Evolutionary conservation across 2,329 filamentous ascomycete species (phyloP).

Genomic region (Drechslerella coelobrocha): DNA sequence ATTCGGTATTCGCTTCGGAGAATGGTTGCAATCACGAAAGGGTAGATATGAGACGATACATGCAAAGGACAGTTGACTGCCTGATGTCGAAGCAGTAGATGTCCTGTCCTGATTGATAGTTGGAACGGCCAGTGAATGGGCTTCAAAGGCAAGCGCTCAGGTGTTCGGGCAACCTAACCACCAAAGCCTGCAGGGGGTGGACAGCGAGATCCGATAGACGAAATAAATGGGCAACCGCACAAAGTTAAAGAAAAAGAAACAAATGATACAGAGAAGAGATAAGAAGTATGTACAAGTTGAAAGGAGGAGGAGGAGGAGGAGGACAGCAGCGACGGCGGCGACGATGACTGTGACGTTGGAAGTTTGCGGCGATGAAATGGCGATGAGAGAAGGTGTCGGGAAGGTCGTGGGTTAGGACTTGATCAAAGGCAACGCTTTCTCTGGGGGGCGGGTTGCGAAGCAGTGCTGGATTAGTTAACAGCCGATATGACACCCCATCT

Average conservation of each 20-base stretch:
- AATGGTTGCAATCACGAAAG: background rate
- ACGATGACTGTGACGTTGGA: constrained; percentile 21
- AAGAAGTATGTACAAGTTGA: constrained; percentile 48
- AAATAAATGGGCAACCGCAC: constrained; percentile 3
- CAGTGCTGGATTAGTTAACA: background rate
- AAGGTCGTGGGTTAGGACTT: constrained; percentile 23
- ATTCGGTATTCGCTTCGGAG: constrained; percentile 12
- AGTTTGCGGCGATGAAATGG: background rate
- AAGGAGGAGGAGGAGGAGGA: constrained; percentile 25
- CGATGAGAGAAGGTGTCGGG: constrained; percentile 16
- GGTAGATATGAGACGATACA: background rate
- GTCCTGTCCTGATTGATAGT: constrained; percentile 1
- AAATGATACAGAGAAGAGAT: constrained; percentile 3
- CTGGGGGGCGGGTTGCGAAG: background rate
- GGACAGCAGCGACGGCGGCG: background rate
- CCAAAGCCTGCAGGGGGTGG: constrained; percentile 4
- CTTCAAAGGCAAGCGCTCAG: background rate
- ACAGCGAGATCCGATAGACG: constrained; percentile 3
- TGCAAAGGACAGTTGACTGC: constrained; percentile 1
- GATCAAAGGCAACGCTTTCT: background rate
- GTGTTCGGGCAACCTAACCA: constrained; percentile 4
- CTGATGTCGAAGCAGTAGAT: constrained; percentile 9
- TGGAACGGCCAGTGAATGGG: background rate
- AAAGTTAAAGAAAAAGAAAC: background rate
- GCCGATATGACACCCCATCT: constrained; percentile 1